A percentile compares a stretch with the other conserved stretches of the same genome.
Conservation (phyloP, 2,329 filamentous ascomycete genomes). For the Hymenoscyphus linearis region DNA sequence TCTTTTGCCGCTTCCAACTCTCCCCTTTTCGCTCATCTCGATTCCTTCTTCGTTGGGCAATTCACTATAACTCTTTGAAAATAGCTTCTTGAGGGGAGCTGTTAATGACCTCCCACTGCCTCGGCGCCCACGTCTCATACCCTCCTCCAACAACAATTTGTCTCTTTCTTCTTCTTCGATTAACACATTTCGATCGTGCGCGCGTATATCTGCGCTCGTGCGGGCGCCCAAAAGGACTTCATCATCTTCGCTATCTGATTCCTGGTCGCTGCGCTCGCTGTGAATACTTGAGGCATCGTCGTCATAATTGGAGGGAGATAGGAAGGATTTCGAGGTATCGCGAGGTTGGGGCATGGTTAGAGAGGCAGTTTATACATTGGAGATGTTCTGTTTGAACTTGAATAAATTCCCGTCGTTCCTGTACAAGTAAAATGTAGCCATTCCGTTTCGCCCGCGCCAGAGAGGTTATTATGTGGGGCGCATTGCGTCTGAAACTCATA, state of each 20-base stretch:
- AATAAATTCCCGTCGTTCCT: no score
- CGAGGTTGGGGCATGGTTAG: slow-evolving; percentile 14
- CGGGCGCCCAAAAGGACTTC: slow-evolving; percentile 59
- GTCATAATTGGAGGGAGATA: slow-evolving; percentile 28
- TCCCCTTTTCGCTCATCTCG: slow-evolving; percentile 5
- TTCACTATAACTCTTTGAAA: slow-evolving; percentile 26
- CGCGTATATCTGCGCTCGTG: slow-evolving; percentile 63
- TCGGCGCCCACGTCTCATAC: slow-evolving; percentile 39
- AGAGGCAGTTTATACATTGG: neutral
- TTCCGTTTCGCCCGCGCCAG: neutral
- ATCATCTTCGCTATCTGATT: slow-evolving; percentile 73
- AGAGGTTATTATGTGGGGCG: neutral
- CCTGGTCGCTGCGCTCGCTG: slow-evolving; percentile 60
- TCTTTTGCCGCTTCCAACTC: slow-evolving; percentile 7
- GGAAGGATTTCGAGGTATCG: slow-evolving; percentile 20
- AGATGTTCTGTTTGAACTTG: neutral
- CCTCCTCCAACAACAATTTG: slow-evolving; percentile 52
- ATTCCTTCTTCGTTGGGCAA: slow-evolving; percentile 29
- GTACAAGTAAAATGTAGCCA: neutral
- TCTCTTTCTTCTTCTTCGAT: slow-evolving; percentile 72
- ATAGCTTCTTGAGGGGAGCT: slow-evolving; percentile 38
- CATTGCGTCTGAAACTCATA: neutral
- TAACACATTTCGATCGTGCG: slow-evolving; percentile 64
- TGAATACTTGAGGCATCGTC: slow-evolving; percentile 60
- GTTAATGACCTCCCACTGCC: slow-evolving; percentile 21